Percentiles rank a stretch among this genome's conserved stretches.
phyloP scores from a whole-genome alignment of 208 protist species.

The Crithidia sp. region DNA sequence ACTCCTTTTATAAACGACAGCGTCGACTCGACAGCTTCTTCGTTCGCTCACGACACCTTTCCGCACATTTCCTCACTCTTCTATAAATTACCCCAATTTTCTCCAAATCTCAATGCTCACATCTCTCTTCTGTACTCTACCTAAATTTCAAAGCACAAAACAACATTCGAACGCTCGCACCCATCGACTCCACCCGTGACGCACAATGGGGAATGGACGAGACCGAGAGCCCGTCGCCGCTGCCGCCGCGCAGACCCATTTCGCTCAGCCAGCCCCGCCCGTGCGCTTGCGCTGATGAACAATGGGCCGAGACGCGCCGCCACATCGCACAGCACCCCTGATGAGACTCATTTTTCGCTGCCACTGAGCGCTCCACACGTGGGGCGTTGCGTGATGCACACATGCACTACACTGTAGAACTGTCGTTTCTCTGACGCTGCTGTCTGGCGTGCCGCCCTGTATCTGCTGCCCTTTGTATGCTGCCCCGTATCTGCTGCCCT shows the following conservation, averaged over 20 bases:
- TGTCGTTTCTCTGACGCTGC: conserved; percentile 30
- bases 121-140: too few species aligned
- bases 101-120: too few species aligned
- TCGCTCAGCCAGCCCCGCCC: conserved; percentile 25
- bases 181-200: not conserved
- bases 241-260: conserved; percentile 14
- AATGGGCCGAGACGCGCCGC: not conserved
- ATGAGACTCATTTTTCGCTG: too few species aligned
- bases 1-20: too few species aligned
- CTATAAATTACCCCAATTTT: too few species aligned
- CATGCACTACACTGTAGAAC: conserved; percentile 30
- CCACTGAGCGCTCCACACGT: not conserved
- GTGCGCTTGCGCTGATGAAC: conserved; percentile 7
- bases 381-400: conserved; percentile 19
- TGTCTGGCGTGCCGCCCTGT: not conserved
- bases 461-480: too few species aligned
- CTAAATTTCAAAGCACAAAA: too few species aligned
- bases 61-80: too few species aligned
- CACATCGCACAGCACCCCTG: too few species aligned
- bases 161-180: not conserved
- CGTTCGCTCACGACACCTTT: too few species aligned
- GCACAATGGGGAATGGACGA: conserved; percentile 20
- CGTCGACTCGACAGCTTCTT: too few species aligned
- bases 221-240: conserved; percentile 9
- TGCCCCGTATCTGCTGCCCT: too few species aligned